Evolutionary conservation across 192 early-diverging fungal species (phyloP).

Genomic region (Podila epicladia): DNA sequence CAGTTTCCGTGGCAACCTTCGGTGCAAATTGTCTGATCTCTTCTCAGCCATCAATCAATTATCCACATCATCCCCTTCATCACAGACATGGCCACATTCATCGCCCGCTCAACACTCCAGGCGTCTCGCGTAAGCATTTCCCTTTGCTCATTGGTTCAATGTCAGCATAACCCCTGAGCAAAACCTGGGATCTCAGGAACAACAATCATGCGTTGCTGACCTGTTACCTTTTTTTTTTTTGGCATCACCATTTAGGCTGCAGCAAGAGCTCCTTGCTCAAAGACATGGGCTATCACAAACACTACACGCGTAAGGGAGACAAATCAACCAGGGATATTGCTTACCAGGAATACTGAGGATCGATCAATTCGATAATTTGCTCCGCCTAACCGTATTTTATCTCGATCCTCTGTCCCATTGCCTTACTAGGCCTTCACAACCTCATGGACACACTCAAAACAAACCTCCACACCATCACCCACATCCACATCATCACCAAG

Average conservation of each 20-base stretch:
- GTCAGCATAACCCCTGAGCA: neutral
- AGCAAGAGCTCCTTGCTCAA: slow-evolving; percentile 15
- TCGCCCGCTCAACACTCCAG: slow-evolving; percentile 33
- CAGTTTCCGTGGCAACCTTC: too few relatives aligned
- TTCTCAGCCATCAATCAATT: too few relatives aligned
- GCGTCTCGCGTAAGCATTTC: slow-evolving; percentile 21
- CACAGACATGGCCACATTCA: slow-evolving; percentile 8
- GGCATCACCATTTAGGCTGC: slow-evolving; percentile 10
- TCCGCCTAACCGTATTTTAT: neutral
- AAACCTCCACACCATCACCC: slow-evolving; percentile 2
- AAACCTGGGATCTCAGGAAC: too few relatives aligned
- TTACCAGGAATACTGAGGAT: neutral
- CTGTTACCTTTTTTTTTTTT: neutral
- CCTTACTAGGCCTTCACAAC: slow-evolving; percentile 19
- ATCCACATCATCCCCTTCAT: neutral
- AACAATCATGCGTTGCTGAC: too few relatives aligned
- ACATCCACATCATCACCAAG: slow-evolving; percentile 11
- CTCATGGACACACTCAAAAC: slow-evolving; percentile 19
- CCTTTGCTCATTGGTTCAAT: neutral
- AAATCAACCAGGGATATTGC: neutral
- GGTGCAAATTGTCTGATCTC: neutral
- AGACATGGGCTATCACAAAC: slow-evolving; percentile 8
- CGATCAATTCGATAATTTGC: slow-evolving; percentile 1
- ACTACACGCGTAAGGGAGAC: slow-evolving; percentile 23
- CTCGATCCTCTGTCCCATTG: neutral